phyloP scores from a whole-genome alignment of 2,329 filamentous ascomycete species.

The Ilyonectria robusta region DNA sequence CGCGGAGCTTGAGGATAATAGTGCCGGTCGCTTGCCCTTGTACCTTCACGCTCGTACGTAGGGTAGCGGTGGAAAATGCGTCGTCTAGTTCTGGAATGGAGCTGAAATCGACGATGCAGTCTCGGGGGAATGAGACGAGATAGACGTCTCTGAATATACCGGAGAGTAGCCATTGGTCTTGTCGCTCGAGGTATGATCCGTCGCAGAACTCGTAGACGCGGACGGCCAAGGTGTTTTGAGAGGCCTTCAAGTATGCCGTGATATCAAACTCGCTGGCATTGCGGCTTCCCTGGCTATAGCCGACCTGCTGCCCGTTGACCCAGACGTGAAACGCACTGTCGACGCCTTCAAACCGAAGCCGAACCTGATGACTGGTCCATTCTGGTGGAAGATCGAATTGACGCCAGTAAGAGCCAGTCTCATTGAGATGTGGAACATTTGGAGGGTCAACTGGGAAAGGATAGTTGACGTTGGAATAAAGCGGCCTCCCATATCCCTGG shows the following conservation, averaged over 20 bases:
- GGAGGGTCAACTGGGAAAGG: constrained; percentile 76
- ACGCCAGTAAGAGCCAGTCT: constrained; percentile 72
- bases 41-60: constrained; percentile 52
- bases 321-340: constrained; percentile 79
- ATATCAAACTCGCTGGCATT: constrained; percentile 81
- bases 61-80: constrained; percentile 54
- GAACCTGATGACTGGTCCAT: constrained; percentile 63
- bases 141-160: constrained; percentile 77
- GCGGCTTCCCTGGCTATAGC: constrained; percentile 76
- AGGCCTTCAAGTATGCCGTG: constrained; percentile 59
- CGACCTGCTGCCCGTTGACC: constrained; percentile 73
- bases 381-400: constrained; percentile 65
- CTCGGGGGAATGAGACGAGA: constrained; percentile 67
- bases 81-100: constrained; percentile 68
- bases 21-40: constrained; percentile 40
- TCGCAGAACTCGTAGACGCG: constrained; percentile 78
- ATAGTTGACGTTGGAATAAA: constrained; percentile 77
- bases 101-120: constrained; percentile 69
- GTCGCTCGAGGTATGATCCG: constrained; percentile 77
- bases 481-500: constrained; percentile 74
- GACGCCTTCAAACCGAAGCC: constrained; percentile 78
- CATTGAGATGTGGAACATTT: constrained; percentile 71
- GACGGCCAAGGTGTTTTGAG: constrained; percentile 67
- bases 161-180: constrained; percentile 77
- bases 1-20: constrained; percentile 51